Evolutionary conservation across 176 grass and related monocot species (phyloP).

Genomic region (Rhipidocladum racemiflorum): DNA sequence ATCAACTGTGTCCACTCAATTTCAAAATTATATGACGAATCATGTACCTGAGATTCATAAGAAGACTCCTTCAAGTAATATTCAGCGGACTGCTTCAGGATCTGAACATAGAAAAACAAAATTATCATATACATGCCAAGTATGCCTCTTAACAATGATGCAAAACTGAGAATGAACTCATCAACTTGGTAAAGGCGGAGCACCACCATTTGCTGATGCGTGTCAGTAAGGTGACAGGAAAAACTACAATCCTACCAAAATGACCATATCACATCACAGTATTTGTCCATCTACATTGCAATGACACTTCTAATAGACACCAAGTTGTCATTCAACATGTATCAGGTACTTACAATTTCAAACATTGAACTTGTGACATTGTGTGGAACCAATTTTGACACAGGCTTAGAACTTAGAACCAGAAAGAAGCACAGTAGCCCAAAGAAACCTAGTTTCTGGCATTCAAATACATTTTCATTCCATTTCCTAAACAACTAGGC

Average conservation of each 20-base stretch:
- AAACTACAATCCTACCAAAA: slow-evolving; percentile 2
- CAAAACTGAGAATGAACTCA: neutral
- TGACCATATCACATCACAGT: neutral
- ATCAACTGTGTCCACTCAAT: slow-evolving; percentile 13
- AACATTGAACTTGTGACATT: neutral
- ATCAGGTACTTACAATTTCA: neutral
- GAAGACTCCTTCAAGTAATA: slow-evolving; percentile 73
- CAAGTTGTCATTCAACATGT: neutral
- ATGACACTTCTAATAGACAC: neutral
- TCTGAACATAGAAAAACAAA: slow-evolving; percentile 44
- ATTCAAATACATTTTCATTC: neutral
- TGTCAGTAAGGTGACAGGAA: slow-evolving; percentile 22
- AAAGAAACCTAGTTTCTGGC: neutral
- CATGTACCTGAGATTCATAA: slow-evolving; percentile 67
- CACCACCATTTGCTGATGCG: slow-evolving; percentile 4
- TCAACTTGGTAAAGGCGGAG: neutral
- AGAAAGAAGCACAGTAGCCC: neutral
- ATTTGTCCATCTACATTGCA: neutral
- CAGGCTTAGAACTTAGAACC: neutral
- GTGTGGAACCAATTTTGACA: neutral
- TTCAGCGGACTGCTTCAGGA: slow-evolving; percentile 62
- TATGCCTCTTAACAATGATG: neutral
- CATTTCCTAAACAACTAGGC: slow-evolving; percentile 4
- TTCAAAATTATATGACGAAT: slow-evolving; percentile 24
- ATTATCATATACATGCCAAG: neutral